Evolutionary conservation across 495 filamentous ascomycete genomes (phyloP).

Genomic region (Hypoxylon perforatum): DNA sequence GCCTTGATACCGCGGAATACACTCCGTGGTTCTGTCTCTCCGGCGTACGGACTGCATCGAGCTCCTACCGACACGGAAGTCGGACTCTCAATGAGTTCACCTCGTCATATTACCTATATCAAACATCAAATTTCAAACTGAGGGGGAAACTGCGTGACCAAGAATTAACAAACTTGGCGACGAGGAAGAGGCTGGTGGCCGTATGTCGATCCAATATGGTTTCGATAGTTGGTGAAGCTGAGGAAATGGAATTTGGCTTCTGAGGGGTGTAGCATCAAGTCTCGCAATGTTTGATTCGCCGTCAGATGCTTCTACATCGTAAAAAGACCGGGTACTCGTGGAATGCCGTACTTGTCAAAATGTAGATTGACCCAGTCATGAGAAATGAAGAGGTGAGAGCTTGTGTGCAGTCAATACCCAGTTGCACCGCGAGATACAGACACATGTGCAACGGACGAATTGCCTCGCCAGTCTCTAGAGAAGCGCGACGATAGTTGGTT

Average conservation of each 20-base stretch:
- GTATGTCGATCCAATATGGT: conserved; percentile 18
- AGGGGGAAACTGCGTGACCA: conserved; percentile 4
- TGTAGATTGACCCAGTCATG: conserved; percentile 6
- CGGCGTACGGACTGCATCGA: conserved; percentile 64
- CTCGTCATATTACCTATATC: conserved; percentile 59
- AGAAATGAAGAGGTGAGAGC: conserved; percentile 5
- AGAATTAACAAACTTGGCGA: conserved; percentile 12
- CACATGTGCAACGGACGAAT: not conserved
- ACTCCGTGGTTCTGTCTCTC: conserved; percentile 63
- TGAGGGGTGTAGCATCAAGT: conserved; percentile 2
- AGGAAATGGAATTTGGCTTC: conserved; percentile 2
- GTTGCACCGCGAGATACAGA: conserved; percentile 20
- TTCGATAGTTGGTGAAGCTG: not conserved
- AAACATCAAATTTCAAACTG: conserved; percentile 61
- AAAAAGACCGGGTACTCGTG: conserved; percentile 8
- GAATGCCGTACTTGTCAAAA: conserved; percentile 2
- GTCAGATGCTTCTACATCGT: conserved; percentile 8
- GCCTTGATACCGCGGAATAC: conserved; percentile 59
- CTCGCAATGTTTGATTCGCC: conserved; percentile 11
- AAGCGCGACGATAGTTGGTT: not conserved
- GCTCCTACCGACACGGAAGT: conserved; percentile 63
- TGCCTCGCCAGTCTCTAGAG: conserved; percentile 10
- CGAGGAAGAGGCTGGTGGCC: conserved; percentile 4
- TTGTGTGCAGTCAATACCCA: conserved; percentile 13
- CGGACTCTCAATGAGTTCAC: conserved; percentile 67